Base-by-base conservation (phyloP, 805 yeast genomes). In the Wickerhamiella kurtzmanii region DNA sequence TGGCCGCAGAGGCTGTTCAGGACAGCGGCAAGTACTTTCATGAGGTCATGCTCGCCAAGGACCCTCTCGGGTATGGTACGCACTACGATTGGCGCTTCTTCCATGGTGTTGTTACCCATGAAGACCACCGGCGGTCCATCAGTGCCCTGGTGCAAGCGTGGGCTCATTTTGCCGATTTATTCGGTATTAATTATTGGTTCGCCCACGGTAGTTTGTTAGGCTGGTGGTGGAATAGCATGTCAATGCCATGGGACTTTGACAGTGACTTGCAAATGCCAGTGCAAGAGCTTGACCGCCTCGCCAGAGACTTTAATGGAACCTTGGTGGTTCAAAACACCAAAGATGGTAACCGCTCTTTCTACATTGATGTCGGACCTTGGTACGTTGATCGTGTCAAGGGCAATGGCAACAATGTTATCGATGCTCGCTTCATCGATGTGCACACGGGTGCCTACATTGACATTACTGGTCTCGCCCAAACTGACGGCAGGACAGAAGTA, bases 61-160 rank as follows among this genome's bases (percentile, higher is more conserved):
- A 56, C 43, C 50, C 52, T 2, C 6, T 16, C 9, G 45, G 46
- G 3, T 2, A 36, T 16, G 67, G 65, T 5, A 45, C 48, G 43
- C 70, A 66, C 51, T 79, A 78, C 55, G 86, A 80, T 60, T 78
- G 83, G 82, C 68, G 84, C 49, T 79, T 77, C 54, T 80, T 78
- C 68, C 71, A 69, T 52, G 60, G 64, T 43, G 62, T 68, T 36
- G 60, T 70, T n/a, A 54, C 55, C 28, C 62, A 61, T 36, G 54
- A 62, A 35, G 64, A 63, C 39, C 69, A 69, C 50, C 62, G 65
- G 51, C 72, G 69, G 15, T 68, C 75, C 2, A 64, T 77, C 50
- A 75, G 73, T 48, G 67, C 67, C 46, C 53, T 72, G 38, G 65
- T 70, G 13, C 60, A 70, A 37, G 70, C 70, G 15, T 74, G 75